Evolutionary conservation across 176 grass and related monocot genomes (phyloP).

Genomic region (Eragrostis nindensis): DNA sequence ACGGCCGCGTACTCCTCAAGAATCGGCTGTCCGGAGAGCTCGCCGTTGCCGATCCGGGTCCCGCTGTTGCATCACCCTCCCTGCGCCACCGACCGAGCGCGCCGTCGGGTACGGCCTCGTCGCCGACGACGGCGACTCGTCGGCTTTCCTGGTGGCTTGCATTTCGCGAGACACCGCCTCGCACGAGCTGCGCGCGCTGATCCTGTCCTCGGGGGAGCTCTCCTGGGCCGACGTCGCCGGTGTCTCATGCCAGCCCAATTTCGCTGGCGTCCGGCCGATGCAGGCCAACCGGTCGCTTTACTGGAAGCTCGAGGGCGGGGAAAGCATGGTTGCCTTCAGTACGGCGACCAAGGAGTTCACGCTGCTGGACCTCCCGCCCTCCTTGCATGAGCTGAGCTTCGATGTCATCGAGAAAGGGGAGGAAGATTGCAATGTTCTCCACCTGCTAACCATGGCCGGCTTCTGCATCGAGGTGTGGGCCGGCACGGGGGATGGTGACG

Average conservation of each 20-base stretch:
- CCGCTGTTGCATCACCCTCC: slow-evolving; percentile 13
- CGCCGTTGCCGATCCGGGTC: slow-evolving; percentile 43
- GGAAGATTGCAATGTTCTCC: not conserved
- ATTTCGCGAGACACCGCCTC: not conserved
- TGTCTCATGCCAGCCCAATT: not conserved
- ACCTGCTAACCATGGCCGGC: slow-evolving; percentile 44
- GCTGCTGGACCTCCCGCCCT: slow-evolving; percentile 37
- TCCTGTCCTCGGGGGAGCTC: slow-evolving; percentile 36
- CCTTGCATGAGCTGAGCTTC: slow-evolving; percentile 32
- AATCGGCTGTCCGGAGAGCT: not conserved
- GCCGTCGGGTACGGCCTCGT: slow-evolving; percentile 48
- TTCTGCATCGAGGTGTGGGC: slow-evolving; percentile 48
- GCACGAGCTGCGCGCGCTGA: slow-evolving; percentile 14
- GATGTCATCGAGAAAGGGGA: slow-evolving; percentile 37
- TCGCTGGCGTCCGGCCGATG: slow-evolving; percentile 31
- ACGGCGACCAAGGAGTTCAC: slow-evolving; percentile 25
- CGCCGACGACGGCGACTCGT: slow-evolving; percentile 40
- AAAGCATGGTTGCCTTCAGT: slow-evolving; percentile 30
- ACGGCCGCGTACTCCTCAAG: slow-evolving; percentile 37
- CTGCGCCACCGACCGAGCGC: not conserved
- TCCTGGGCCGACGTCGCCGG: slow-evolving; percentile 26
- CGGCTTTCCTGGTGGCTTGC: slow-evolving; percentile 35
- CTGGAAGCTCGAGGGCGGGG: slow-evolving; percentile 44
- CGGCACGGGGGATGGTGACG: not conserved
- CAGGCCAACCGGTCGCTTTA: slow-evolving; percentile 40